phyloP scores from a whole-genome alignment of 1,139 yeast genomes.

The Hyphopichia pseudoburtonii region DNA sequence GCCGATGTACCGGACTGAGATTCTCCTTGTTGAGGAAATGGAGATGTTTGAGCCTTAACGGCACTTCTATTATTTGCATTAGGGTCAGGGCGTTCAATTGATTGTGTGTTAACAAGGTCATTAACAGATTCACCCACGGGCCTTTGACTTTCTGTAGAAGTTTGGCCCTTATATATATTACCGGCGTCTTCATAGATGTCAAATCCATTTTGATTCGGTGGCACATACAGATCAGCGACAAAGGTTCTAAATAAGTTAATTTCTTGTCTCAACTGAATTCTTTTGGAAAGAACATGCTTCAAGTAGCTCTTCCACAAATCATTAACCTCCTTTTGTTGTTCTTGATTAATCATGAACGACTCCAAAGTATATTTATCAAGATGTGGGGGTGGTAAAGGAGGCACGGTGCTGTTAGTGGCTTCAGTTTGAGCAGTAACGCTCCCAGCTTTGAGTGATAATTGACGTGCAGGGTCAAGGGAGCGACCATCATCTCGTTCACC shows the following conservation, averaged over 20 bases:
- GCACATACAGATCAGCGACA: slow-evolving; percentile 15
- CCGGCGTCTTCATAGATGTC: slow-evolving; percentile 2
- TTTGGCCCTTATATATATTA: not conserved
- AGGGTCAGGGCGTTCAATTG: too few species aligned
- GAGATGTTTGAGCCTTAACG: too few species aligned
- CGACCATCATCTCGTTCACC: not conserved
- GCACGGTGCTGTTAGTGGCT: slow-evolving; percentile 16
- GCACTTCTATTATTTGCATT: too few species aligned
- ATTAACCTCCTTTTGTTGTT: slow-evolving; percentile 15
- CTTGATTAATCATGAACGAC: slow-evolving; percentile 2
- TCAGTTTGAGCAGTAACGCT: slow-evolving; percentile 1
- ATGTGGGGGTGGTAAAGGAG: slow-evolving; percentile 28
- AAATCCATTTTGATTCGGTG: slow-evolving; percentile 4
- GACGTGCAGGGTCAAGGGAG: slow-evolving; percentile 3
- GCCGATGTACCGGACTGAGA: too few species aligned
- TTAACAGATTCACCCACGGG: not conserved
- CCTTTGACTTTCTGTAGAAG: not conserved
- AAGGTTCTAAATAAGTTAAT: slow-evolving; percentile 36
- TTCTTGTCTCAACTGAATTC: slow-evolving; percentile 46
- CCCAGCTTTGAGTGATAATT: slow-evolving; percentile 2
- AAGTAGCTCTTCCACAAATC: slow-evolving; percentile 42
- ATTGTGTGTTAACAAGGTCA: too few species aligned
- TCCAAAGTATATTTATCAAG: slow-evolving; percentile 10
- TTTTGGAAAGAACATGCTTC: slow-evolving; percentile 32
- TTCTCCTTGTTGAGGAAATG: too few species aligned